Base-by-base conservation (phyloP, 768 basidiomycete species). In the Kondoa subrosea region DNA sequence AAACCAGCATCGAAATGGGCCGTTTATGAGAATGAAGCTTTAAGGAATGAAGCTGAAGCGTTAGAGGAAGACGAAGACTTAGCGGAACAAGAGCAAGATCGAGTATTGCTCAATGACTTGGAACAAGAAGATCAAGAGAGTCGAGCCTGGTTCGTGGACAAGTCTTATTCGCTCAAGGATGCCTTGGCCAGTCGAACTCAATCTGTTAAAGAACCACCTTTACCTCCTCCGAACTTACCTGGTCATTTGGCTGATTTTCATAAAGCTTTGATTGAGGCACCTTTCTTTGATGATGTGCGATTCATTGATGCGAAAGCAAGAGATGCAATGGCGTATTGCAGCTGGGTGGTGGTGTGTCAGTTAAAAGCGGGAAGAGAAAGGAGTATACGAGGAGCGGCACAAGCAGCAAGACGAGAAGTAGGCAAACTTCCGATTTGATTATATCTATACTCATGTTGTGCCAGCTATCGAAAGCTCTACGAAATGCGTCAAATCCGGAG, bases 321-420 rank as follows among this genome's bases (percentile, higher is more conserved):
- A 25, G 61, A 32, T 8, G n/a, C 29, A 12, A 63, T 33, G 30
- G 15, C 27, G 16, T 63, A 29, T 33, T 63, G 61, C 29, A 16
- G 17, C 8, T 63, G 61, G 61, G 33, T 63, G 17, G 27, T 63
- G 17, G 30, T 63, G 29, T 27, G 27, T 16, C 16, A 31, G 27
- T 63, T 63, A 32, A 63, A 63, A 32, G n/a, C 27, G 34, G 61
- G 61, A 12, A 3, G 61, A 33, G 27, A 63, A 32, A 63, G 61
- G n/a, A 21, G 29, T 3, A 63, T 63, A 17, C 16, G 61, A 63
- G 61, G 61, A 27, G 61, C 61, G 2, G 33, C 61, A 12, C 12
- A 31, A 12, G 8, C 17, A 8, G n/a, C 61, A 27, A 27, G n/a
- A 32, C 27, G 34, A 21, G n/a, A 63, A 8, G 61, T 63, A 30